Percentiles rank a stretch among this genome's conserved stretches.
Conservation (phyloP, 352 stramenopile species). For the Pythium biforme region DNA sequence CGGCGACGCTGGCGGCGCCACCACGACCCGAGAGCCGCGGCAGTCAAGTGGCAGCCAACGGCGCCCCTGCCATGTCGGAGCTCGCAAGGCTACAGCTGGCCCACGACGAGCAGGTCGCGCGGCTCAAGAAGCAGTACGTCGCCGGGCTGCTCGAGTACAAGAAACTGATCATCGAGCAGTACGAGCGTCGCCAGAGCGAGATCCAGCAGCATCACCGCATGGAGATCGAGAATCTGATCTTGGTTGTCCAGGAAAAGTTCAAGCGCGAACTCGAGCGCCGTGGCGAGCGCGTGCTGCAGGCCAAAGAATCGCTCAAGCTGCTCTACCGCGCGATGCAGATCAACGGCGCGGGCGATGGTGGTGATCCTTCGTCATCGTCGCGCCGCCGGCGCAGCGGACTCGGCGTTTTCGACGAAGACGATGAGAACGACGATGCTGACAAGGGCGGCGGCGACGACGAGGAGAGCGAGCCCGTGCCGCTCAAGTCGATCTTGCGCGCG, state of each 20-base stretch:
- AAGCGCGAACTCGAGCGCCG: slow-evolving; percentile 53
- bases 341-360: not conserved
- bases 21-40: not conserved
- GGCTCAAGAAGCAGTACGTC: slow-evolving; percentile 63
- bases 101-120: slow-evolving; percentile 42
- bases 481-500: slow-evolving; percentile 57
- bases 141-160: slow-evolving; percentile 65
- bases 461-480: slow-evolving; percentile 30
- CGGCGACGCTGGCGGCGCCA: not conserved
- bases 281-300: slow-evolving; percentile 42
- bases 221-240: slow-evolving; percentile 63
- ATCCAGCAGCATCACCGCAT: slow-evolving; percentile 54
- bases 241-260: slow-evolving; percentile 63
- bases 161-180: slow-evolving; percentile 67
- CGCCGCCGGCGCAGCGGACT: not conserved
- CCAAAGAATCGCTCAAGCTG: slow-evolving; percentile 63
- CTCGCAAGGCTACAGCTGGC: slow-evolving; percentile 38
- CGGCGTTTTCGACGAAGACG: slow-evolving; percentile 9
- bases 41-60: not conserved
- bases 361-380: no score
- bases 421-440: not conserved
- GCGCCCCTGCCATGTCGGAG: slow-evolving; percentile 16
- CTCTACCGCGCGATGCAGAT: slow-evolving; percentile 52
- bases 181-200: slow-evolving; percentile 52
- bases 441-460: not conserved